phyloP scores from a whole-genome alignment of 1,284 basidiomycete species.

The Ceratobasidium sp. region DNA sequence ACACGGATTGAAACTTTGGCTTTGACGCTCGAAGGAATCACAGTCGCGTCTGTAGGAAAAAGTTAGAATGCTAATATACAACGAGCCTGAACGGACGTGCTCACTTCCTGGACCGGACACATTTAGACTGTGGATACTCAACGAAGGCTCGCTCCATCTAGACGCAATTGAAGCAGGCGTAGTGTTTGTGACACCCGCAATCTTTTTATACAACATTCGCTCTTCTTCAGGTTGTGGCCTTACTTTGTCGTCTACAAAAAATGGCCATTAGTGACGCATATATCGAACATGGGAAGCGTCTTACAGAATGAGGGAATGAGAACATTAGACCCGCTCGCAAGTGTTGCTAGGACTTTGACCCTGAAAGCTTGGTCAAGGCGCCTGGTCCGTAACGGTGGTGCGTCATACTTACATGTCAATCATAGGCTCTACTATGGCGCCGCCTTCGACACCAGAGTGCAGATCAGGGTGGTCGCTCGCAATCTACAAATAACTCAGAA shows the following conservation, averaged over 20 bases:
- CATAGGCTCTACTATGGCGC: constrained; percentile 88
- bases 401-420: constrained; percentile 75
- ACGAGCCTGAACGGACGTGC: constrained; percentile 46
- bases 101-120: constrained; percentile 77
- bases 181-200: constrained; percentile 72
- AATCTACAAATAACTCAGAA: constrained; percentile 56
- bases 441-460: constrained; percentile 94
- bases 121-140: constrained; percentile 74
- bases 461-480: constrained; percentile 73
- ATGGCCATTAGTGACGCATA: constrained; percentile 5
- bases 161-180: constrained; percentile 71
- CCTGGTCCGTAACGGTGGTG: background rate
- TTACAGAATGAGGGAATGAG: constrained; percentile 86
- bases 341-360: constrained; percentile 77
- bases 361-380: constrained; percentile 52
- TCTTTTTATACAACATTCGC: constrained; percentile 66
- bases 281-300: constrained; percentile 47
- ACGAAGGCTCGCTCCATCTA: constrained; percentile 79
- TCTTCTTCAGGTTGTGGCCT: constrained; percentile 72
- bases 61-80: background rate
- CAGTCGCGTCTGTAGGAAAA: constrained; percentile 68
- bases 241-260: constrained; percentile 73
- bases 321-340: constrained; percentile 70
- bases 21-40: constrained; percentile 83
- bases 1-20: constrained; percentile 88